Conservation (phyloP, 176 grass and related monocot genomes). For the Eragrostis curvula region DNA sequence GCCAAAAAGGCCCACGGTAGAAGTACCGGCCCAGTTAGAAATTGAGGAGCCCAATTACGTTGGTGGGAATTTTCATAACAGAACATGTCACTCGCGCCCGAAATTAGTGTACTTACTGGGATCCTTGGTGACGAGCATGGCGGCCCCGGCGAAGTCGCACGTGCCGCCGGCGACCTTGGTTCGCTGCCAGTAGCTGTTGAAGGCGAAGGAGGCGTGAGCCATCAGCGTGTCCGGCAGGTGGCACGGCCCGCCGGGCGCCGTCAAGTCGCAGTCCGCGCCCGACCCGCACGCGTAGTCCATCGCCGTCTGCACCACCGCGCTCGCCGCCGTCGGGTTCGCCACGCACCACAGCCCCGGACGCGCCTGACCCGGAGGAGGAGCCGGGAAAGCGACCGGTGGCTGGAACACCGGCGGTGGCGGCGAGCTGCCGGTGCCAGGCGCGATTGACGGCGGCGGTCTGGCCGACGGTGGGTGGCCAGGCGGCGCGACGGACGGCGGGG, state of each 20-base stretch:
- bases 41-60: no score
- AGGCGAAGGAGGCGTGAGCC: constrained; percentile 72
- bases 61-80: not conserved
- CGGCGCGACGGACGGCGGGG: constrained; percentile 4
- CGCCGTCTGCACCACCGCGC: constrained; percentile 57
- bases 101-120: constrained; percentile 42
- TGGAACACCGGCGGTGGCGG: no score
- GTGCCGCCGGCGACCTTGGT: constrained; percentile 66
- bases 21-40: no score
- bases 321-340: constrained; percentile 66
- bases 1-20: no score
- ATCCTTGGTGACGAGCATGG: constrained; percentile 75
- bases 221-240: constrained; percentile 66
- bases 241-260: constrained; percentile 49
- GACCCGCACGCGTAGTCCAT: constrained; percentile 55
- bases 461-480: not conserved
- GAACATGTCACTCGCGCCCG: not conserved
- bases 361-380: constrained; percentile 14
- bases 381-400: no score
- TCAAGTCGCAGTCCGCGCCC: constrained; percentile 56
- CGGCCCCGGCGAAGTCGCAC: constrained; percentile 78
- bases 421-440: constrained; percentile 49
- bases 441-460: not conserved
- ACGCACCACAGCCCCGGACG: constrained; percentile 62
- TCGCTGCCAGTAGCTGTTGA: constrained; percentile 84